Conservation (phyloP, 306 rosid genomes). For the Fragaria iinumae region DNA sequence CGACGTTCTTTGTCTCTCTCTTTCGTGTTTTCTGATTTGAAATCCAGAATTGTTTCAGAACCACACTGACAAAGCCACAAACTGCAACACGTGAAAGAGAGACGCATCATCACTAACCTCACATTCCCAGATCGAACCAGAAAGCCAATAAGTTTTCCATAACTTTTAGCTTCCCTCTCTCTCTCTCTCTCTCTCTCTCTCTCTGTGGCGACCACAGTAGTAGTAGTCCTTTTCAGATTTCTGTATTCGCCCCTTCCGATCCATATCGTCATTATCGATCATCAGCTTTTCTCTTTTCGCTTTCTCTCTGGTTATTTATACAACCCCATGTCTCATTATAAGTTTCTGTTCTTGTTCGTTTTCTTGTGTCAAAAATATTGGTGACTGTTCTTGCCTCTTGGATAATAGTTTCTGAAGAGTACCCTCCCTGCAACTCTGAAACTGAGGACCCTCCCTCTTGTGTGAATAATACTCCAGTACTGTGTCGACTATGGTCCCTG, state of each 20-base stretch:
- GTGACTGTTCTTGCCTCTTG: neutral
- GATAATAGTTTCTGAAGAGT: neutral
- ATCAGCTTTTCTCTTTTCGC: neutral
- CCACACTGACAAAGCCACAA: slow-evolving; percentile 18
- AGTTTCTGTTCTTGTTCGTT: slow-evolving; percentile 7
- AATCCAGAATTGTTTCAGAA: neutral
- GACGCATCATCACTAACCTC: slow-evolving; percentile 22
- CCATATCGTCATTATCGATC: slow-evolving; percentile 9
- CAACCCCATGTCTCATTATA: slow-evolving; percentile 7
- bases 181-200: slow-evolving; percentile 1
- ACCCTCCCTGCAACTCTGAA: neutral
- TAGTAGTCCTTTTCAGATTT: slow-evolving; percentile 26
- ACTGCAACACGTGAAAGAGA: slow-evolving; percentile 35
- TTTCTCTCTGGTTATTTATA: neutral
- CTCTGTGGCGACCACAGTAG: slow-evolving; percentile 13
- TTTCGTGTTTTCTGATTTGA: neutral
- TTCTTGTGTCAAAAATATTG: neutral
- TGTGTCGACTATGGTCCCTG: neutral
- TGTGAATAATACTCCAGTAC: slow-evolving; percentile 1
- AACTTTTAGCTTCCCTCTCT: neutral
- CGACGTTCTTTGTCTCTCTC: slow-evolving; percentile 16
- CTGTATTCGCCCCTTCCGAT: slow-evolving; percentile 7
- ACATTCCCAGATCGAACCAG: slow-evolving; percentile 1
- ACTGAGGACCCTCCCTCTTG: slow-evolving; percentile 2
- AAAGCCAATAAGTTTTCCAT: neutral